Evolutionary conservation across 768 basidiomycete genomes (phyloP).

Genomic region (Punctularia strigosozonata): DNA sequence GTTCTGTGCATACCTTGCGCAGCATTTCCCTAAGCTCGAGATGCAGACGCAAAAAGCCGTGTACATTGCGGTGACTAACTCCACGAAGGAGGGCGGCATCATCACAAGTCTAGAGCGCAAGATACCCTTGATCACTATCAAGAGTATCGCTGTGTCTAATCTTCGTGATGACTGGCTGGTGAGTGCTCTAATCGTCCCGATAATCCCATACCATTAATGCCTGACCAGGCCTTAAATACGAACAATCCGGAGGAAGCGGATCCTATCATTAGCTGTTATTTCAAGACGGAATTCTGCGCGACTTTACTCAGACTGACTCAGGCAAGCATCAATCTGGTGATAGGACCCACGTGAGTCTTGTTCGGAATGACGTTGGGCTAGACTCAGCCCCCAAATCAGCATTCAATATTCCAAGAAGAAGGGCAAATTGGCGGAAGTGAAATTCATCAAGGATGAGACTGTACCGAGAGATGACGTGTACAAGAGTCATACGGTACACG

Average conservation of each 20-base stretch:
- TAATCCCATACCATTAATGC: background rate
- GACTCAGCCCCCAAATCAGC: slow-evolving; percentile 26
- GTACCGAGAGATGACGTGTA: slow-evolving; percentile 70
- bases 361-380: background rate
- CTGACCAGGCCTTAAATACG: slow-evolving; percentile 58
- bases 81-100: slow-evolving; percentile 50
- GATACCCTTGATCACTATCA: slow-evolving; percentile 81
- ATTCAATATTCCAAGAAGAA: slow-evolving; percentile 94
- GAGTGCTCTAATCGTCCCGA: slow-evolving; percentile 12
- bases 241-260: slow-evolving; percentile 86
- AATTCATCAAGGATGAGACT: slow-evolving; percentile 83
- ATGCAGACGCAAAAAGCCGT: slow-evolving; percentile 75
- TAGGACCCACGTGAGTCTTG: slow-evolving; percentile 62
- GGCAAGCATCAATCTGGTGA: slow-evolving; percentile 57
- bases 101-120: slow-evolving; percentile 69
- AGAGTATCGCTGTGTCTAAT: slow-evolving; percentile 76
- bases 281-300: slow-evolving; percentile 91
- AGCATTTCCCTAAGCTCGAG: background rate
- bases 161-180: slow-evolving; percentile 95
- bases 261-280: slow-evolving; percentile 78
- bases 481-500: slow-evolving; percentile 87
- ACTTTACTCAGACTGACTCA: slow-evolving; percentile 74
- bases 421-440: slow-evolving; percentile 83
- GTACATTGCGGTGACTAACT: slow-evolving; percentile 54
- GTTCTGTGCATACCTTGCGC: slow-evolving; percentile 19